phyloP scores from a whole-genome alignment of 345 rosid genomes.

The Acer yangbiense region DNA sequence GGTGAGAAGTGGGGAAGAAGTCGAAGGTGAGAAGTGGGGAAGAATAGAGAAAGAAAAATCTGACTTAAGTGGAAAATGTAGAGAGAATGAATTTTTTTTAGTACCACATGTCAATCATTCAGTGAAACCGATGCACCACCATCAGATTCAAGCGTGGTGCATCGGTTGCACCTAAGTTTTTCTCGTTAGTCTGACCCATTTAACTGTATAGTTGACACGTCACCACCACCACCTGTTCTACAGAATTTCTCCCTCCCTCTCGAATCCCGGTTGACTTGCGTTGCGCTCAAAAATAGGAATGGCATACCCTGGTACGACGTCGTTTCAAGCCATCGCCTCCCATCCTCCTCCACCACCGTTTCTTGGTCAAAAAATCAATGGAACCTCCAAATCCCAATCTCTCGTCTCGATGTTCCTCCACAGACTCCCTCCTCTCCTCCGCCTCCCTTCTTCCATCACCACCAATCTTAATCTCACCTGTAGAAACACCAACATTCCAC shows the following conservation, averaged over 20 bases:
- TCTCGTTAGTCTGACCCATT: too few relatives aligned
- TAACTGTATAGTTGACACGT: too few relatives aligned
- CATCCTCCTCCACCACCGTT: not conserved
- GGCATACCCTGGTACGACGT: conserved; percentile 15
- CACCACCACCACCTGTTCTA: too few relatives aligned
- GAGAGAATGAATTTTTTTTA: too few relatives aligned
- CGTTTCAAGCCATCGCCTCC: conserved; percentile 13
- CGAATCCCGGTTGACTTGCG: not conserved
- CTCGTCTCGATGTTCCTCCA: conserved; percentile 9
- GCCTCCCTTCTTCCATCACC: not conserved
- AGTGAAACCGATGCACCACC: too few relatives aligned
- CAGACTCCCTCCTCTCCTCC: not conserved
- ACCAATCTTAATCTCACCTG: conserved; percentile 13
- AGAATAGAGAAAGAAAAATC: too few relatives aligned
- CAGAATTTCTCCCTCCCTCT: not conserved
- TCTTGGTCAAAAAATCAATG: conserved; percentile 10
- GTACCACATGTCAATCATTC: too few relatives aligned
- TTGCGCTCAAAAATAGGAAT: not conserved
- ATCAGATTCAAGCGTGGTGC: too few relatives aligned
- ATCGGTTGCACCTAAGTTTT: too few relatives aligned
- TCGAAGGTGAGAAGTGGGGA: too few relatives aligned
- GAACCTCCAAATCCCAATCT: conserved; percentile 9
- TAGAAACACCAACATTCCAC: not conserved
- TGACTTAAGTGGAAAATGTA: too few relatives aligned
- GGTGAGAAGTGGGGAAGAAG: too few relatives aligned